phyloP scores from a whole-genome alignment of 2,329 filamentous ascomycete species.

The Colletotrichum sp. region DNA sequence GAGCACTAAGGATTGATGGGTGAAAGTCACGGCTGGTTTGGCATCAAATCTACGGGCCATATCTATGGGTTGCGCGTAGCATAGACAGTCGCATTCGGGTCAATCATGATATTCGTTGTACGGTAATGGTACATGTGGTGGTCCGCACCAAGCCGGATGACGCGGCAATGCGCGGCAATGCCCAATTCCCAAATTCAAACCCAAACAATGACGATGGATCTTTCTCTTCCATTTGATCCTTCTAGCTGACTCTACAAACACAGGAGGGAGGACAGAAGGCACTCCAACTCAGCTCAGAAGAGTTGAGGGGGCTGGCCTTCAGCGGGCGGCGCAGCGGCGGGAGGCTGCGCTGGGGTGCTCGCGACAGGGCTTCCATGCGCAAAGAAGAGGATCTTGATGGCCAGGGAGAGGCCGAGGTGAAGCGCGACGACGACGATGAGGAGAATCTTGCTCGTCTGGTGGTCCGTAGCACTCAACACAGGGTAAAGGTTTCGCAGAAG shows the following conservation, averaged over 20 bases:
- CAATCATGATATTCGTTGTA: conserved; percentile 15
- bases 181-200: neutral
- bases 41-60: neutral
- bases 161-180: neutral
- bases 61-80: neutral
- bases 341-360: conserved; percentile 1
- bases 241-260: neutral
- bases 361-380: conserved; percentile 70
- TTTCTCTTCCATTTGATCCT: neutral
- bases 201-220: neutral
- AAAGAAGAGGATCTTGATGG: conserved; percentile 98
- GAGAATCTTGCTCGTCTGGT: conserved; percentile 87
- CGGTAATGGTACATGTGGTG: conserved; percentile 7
- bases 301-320: conserved; percentile 9
- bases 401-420: conserved; percentile 88
- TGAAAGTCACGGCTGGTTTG: neutral
- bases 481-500: conserved; percentile 87
- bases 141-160: neutral
- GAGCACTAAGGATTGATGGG: neutral
- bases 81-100: neutral
- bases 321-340: conserved; percentile 10
- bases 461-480: conserved; percentile 89
- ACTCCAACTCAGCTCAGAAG: neutral
- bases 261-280: neutral
- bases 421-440: conserved; percentile 83